A percentile compares a stretch with the other conserved stretches of the same genome.
Conservation (phyloP, 2,329 filamentous ascomycete genomes). For the Neofusicoccum kwambonambiense region DNA sequence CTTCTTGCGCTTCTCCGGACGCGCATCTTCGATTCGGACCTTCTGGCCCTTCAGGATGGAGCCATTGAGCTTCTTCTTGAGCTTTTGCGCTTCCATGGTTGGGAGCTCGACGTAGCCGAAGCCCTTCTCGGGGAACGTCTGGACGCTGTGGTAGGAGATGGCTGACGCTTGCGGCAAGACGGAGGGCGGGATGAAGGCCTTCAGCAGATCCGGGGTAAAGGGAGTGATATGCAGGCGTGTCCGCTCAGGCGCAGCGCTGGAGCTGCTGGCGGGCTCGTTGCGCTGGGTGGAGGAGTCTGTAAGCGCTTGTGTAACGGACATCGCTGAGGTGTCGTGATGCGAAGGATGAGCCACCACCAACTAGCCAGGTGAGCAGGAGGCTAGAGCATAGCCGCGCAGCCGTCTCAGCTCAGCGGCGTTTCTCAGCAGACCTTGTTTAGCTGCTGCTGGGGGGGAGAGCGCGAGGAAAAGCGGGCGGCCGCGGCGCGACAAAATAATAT, state of each 20-base stretch:
- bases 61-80: constrained; percentile 89
- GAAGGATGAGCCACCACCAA: constrained; percentile 5
- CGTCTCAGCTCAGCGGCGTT: constrained; percentile 9
- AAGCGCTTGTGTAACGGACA: constrained; percentile 20
- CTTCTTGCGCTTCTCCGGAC: constrained; percentile 56
- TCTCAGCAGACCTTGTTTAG: background rate
- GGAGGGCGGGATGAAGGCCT: constrained; percentile 68
- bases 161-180: constrained; percentile 67
- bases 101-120: constrained; percentile 92
- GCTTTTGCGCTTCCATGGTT: constrained; percentile 76
- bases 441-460: background rate
- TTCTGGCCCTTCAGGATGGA: constrained; percentile 80
- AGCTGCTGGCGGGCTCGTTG: background rate
- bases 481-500: background rate
- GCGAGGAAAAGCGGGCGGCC: background rate
- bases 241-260: background rate
- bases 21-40: constrained; percentile 79
- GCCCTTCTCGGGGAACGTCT: constrained; percentile 84
- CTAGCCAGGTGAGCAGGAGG: background rate
- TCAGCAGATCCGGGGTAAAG: constrained; percentile 71
- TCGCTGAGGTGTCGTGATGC: constrained; percentile 5
- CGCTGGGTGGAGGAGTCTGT: constrained; percentile 11
- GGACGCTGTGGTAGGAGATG: constrained; percentile 82
- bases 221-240: constrained; percentile 80
- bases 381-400: background rate